phyloP scores from a whole-genome alignment of 257 asterid genomes.

The Solanum paucissectum region DNA sequence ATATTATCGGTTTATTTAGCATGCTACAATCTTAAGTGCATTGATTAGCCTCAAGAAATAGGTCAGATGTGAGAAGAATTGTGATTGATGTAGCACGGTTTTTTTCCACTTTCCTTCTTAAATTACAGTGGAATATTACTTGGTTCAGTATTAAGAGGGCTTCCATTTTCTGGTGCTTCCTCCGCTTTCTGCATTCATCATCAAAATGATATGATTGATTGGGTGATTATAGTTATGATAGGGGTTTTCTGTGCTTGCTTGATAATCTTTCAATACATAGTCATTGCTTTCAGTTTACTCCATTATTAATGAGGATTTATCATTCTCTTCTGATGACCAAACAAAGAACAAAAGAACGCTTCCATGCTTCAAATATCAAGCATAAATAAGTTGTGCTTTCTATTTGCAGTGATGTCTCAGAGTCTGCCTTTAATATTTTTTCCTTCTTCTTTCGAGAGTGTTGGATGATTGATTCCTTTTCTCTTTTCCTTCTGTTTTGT shows the following conservation, averaged over 20 bases:
- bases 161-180: neutral
- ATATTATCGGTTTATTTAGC: neutral
- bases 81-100: neutral
- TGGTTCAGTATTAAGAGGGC: neutral
- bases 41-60: neutral
- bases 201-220: neutral
- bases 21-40: neutral
- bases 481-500: neutral
- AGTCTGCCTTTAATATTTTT: neutral
- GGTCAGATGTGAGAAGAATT: neutral
- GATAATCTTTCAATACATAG: neutral
- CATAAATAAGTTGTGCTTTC: neutral
- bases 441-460: neutral
- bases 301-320: neutral
- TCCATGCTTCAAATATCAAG: neutral
- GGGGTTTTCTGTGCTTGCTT: neutral
- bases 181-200: neutral
- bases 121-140: neutral
- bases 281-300: neutral
- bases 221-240: neutral
- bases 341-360: neutral
- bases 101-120: neutral
- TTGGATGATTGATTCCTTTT: neutral
- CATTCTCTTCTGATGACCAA: neutral
- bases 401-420: neutral